Percentiles rank a stretch among this genome's conserved stretches.
Conservation (phyloP, 139 green algal genomes). For the Monoraphidium neglectum region DNA sequence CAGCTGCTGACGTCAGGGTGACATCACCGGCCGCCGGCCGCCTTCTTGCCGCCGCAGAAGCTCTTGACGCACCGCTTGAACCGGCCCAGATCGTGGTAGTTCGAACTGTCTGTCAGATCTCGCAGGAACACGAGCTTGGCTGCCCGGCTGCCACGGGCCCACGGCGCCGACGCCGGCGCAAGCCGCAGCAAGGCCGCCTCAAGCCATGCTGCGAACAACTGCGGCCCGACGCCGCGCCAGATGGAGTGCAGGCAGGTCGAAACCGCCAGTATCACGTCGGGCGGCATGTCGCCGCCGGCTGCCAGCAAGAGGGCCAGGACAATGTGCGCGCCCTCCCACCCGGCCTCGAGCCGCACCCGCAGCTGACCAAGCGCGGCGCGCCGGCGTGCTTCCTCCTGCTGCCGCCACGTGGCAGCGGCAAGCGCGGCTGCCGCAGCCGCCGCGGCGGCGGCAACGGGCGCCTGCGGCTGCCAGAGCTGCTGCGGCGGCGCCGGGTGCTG, state of each 20-base stretch:
- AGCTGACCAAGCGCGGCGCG: not conserved
- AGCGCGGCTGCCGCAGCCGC: too few species aligned
- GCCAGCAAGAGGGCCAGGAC: constrained; percentile 44
- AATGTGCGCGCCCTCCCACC: constrained; percentile 16
- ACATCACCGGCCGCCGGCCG: constrained; percentile 18
- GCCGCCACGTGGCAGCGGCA: not conserved
- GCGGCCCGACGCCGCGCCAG: constrained; percentile 37
- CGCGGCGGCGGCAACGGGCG: not conserved
- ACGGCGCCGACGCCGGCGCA: constrained; percentile 34
- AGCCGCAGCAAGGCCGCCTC: constrained; percentile 21
- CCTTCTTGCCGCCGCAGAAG: constrained; percentile 55
- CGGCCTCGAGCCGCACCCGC: constrained; percentile 10
- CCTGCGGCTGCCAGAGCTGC: not conserved
- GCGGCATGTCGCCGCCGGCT: constrained; percentile 49
- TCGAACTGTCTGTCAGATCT: constrained; percentile 39
- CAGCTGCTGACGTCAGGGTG: too few species aligned
- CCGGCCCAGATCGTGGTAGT: constrained; percentile 29
- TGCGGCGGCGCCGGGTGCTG: not conserved
- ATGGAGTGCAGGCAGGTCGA: constrained; percentile 39
- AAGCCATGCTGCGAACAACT: constrained; percentile 41
- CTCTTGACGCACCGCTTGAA: constrained; percentile 55
- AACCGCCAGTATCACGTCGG: constrained; percentile 49
- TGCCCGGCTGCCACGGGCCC: constrained; percentile 33
- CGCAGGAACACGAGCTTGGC: constrained; percentile 23
- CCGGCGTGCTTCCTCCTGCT: not conserved